Base-by-base conservation (phyloP, 768 basidiomycete species). In the Asterophora parasitica region DNA sequence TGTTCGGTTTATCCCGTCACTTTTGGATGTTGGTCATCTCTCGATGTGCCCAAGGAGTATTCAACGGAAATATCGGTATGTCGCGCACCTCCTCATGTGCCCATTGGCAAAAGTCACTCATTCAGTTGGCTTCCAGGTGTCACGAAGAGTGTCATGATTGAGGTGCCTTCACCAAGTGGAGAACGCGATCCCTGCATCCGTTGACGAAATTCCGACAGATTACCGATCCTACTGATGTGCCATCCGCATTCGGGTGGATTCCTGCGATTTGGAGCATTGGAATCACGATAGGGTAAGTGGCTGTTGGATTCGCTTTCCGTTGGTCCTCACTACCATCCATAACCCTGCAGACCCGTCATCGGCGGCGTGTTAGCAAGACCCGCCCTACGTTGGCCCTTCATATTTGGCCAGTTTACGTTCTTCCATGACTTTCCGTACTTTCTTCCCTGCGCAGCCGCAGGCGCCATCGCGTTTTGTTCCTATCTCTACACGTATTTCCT, bases 31-130 rank as follows among this genome's bases (percentile, higher is more conserved):
- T 65, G 8, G 60, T 67, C 1, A 46, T 61, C 2, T 62, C 59
- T 28, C 55, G 69, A 13, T 60, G 57, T 13, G 23, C 62, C 1
- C 65, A 68, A 33, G 68, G 68, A 32, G 58, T 62, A 4, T 66
- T 69, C 40, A 73, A 73, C 44, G 73, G 72, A 3, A 75, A 74
- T 49, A 63, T 71, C 34, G 71, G 72, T 58, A 28, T 23, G 23
- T 23, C 31, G 52, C 34, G 16, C 30, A 34, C 1, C 26, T 16
- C 30, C 26, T 19, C 17, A 9, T 13, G 7, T n/a, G 7, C 10
- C 34, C 36, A 23, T n/a, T n/a, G n/a, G n/a, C n/a, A n/a, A n/a
- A n/a, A n/a, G n/a, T n/a, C 33, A n/a, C 33, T 23, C 7, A 15
- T 33, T 43, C 15, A 42, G 20, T 7, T 9, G 26, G 10, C n/a